Evolutionary conservation across 2,329 filamentous ascomycete genomes (phyloP).

Genomic region (Blumeria graminis): DNA sequence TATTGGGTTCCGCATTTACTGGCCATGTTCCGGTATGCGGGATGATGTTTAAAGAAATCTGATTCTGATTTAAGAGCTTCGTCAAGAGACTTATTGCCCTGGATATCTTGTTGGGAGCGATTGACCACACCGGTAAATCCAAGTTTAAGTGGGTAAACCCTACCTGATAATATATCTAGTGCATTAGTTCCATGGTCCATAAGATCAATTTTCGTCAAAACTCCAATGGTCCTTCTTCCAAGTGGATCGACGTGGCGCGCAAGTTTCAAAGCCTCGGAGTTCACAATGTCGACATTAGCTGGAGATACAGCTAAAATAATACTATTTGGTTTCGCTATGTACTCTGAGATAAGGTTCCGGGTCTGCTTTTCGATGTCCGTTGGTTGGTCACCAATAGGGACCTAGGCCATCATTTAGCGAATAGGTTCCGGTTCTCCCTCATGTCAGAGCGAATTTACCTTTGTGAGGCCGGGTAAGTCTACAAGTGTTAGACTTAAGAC

Average conservation of each 20-base stretch:
- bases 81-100: slow-evolving; percentile 79
- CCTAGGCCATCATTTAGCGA: slow-evolving; percentile 22
- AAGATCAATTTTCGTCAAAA: slow-evolving; percentile 86
- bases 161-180: slow-evolving; percentile 86
- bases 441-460: slow-evolving; percentile 28
- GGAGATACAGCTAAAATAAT: slow-evolving; percentile 92
- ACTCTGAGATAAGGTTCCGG: slow-evolving; percentile 84
- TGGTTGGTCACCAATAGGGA: slow-evolving; percentile 92
- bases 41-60: slow-evolving; percentile 93
- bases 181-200: slow-evolving; percentile 99
- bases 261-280: slow-evolving; percentile 90
- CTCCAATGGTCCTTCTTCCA: slow-evolving; percentile 83
- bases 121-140: slow-evolving; percentile 98
- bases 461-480: slow-evolving; percentile 85
- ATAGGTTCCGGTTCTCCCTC: neutral
- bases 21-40: slow-evolving; percentile 90
- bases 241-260: slow-evolving; percentile 91
- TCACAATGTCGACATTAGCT: slow-evolving; percentile 93
- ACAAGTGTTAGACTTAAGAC: slow-evolving; percentile 91
- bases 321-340: slow-evolving; percentile 97
- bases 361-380: slow-evolving; percentile 98
- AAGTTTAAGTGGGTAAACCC: slow-evolving; percentile 88
- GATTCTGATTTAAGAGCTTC: slow-evolving; percentile 74
- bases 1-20: slow-evolving; percentile 82
- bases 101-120: slow-evolving; percentile 92